Evolutionary conservation across 2,329 filamentous ascomycete species (phyloP), one percentile per base, ranked within the genome.

Genomic region (Fusarium pininemorale): DNA sequence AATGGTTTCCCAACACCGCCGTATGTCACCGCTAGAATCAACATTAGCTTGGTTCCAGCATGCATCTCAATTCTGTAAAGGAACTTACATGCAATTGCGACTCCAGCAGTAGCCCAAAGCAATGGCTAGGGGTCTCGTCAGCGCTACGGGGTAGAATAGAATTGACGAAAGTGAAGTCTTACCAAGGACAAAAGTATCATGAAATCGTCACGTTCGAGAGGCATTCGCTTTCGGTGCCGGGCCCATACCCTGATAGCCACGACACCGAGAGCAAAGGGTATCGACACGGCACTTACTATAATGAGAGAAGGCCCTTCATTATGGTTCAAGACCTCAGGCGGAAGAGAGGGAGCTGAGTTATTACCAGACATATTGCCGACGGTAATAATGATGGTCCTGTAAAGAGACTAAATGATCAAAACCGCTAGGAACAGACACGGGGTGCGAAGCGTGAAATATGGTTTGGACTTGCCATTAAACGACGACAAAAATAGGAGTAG

Each of bases 1-100:
- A 68, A 13, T 4, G 63, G 62, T 15, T 66, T 68, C 5, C 62
- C 65, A 6, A 66, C 65, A 4, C 66, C 54, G 0, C 63, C 63
- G 2, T 32, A 62, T 4, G 41, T 42, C 1, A 62, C 66, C 5
- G 48, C 65, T 61, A 12, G 3, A 10, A 16, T 22, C 18, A 30
- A 11, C 9, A n/a, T 57, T 6, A 30, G 14, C 4, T 44, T 44
- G 3, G 6, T 16, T 1, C 1, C 15, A 7, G 5, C 5, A 7
- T 44, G 15, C 16, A n/a, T n/a, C n/a, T n/a, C n/a, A 44, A 26
- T 11, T 24, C 16, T 45, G n/a, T 0, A 24, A 44, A 3, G 14
- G n/a, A 6, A 8, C 54, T 24, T 16, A 68, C 65, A 48, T 2
- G 50, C 66, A 3, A 41, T 63, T 0, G 61, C 61, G 11, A 61